Evolutionary conservation across 768 basidiomycete species (phyloP), one percentile per base, ranked within the genome.

Genomic region (Hygrocybe punicea): DNA sequence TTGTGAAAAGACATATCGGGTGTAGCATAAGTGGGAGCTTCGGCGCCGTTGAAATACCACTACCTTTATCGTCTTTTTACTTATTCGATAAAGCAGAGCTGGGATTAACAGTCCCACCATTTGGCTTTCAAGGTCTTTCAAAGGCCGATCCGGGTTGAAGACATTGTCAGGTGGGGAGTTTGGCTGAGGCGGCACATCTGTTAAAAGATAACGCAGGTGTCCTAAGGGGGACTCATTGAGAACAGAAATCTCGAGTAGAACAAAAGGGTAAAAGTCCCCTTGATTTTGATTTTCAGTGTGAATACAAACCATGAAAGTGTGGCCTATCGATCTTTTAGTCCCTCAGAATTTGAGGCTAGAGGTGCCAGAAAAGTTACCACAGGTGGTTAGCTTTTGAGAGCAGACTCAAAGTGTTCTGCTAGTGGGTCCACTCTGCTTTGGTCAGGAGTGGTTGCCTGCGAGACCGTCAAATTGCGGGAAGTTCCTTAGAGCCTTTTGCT

Each of bases 271-370:
- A 84, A 84, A 83, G 84, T 81, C 79, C 80, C 80, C 82, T 85
- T 85, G 84, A 85, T 84, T 82, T 84, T 83, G 84, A 85, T 84
- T 83, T 85, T 84, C 84, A 85, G 83, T 84, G 79, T 81, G 81
- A 82, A 85, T 84, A 85, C 81, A 83, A 84, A 85, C 83, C 82
- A 82, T 84, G 83, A 86, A 85, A 86, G 84, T 82, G 82, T 83
- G 83, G 85, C 84, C 84, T 84, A 85, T 85, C 82, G 82, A 86
- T 85, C 84, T 84, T 85, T 86, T 84, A 82, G 83, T 83, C 82
- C 82, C 81, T 84, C 81, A 73, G 84, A 83, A 80, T 84, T 84
- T 82, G 81, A 84, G 81, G 82, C 82, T 83, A 85, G 84, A 84
- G 84, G 84, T 86, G 84, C 82, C 83, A 29, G 29, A 29, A 29